Percentiles rank a stretch among this genome's conserved stretches.
Conservation (phyloP, 2,329 filamentous ascomycete species). For the Epichloe gansuensis region DNA sequence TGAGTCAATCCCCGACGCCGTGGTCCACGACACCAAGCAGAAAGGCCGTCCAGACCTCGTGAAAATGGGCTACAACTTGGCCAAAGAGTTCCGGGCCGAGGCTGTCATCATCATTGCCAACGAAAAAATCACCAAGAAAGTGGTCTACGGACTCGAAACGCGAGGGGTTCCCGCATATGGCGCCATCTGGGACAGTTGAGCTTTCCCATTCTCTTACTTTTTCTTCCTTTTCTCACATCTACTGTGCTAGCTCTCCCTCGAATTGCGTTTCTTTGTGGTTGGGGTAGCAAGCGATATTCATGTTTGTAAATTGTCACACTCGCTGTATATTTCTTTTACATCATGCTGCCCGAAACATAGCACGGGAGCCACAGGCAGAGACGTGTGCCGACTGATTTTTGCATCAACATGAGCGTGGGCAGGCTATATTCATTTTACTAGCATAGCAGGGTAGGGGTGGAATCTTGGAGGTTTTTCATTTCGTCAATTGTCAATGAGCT, state of each 20-base stretch:
- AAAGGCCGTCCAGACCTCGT: constrained; percentile 47
- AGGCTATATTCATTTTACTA: not conserved
- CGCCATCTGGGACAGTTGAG: constrained; percentile 53
- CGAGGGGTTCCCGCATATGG: constrained; percentile 56
- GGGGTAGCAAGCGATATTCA: not conserved
- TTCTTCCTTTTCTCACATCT: not conserved
- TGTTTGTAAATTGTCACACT: not conserved
- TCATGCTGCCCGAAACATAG: not conserved
- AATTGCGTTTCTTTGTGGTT: not conserved
- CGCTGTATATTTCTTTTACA: not conserved
- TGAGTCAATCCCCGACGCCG: constrained; percentile 43
- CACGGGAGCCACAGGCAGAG: not conserved
- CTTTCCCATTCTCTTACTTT: not conserved
- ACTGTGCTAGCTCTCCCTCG: not conserved
- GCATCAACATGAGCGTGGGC: not conserved
- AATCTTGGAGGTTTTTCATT: not conserved
- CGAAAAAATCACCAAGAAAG: constrained; percentile 50
- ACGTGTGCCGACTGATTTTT: not conserved
- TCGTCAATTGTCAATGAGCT: not conserved
- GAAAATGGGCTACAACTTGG: constrained; percentile 37
- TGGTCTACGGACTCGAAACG: constrained; percentile 56
- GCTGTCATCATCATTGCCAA: constrained; percentile 66
- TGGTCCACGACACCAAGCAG: constrained; percentile 53
- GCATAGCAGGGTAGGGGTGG: not conserved
- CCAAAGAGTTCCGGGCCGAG: constrained; percentile 45